Conservation (phyloP, 352 stramenopile species). For the Globisporangium recalcitrans region DNA sequence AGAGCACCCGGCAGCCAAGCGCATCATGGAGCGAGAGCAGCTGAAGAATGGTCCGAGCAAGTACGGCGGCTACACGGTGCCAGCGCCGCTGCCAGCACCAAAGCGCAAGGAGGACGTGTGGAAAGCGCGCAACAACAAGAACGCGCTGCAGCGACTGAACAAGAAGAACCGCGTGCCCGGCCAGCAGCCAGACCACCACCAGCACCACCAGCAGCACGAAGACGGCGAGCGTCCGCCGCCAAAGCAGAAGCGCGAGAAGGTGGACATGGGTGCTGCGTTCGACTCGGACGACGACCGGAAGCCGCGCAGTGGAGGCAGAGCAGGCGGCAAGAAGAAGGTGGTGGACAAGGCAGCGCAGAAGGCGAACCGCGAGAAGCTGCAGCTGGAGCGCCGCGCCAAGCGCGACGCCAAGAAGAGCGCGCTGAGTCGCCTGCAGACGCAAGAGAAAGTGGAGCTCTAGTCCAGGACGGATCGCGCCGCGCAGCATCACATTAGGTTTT, state of each 20-base stretch:
- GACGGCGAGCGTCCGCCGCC: neutral
- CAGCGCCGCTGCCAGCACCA: constrained; percentile 11
- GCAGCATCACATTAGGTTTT: neutral
- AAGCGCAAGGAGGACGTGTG: constrained; percentile 24
- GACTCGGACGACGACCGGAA: constrained; percentile 48
- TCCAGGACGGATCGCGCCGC: neutral
- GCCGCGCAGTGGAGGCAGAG: constrained; percentile 4
- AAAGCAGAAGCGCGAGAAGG: constrained; percentile 27
- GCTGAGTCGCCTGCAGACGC: constrained; percentile 37
- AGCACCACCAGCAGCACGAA: constrained; percentile 7
- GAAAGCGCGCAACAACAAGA: constrained; percentile 16
- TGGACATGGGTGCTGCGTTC: constrained; percentile 77
- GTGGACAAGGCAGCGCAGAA: constrained; percentile 54
- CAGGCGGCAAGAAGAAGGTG: constrained; percentile 22
- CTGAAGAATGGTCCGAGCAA: constrained; percentile 6
- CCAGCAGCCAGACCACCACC: neutral
- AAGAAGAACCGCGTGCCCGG: constrained; percentile 12
- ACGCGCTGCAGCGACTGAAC: constrained; percentile 16
- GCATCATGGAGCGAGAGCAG: constrained; percentile 13
- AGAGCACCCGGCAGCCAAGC: constrained; percentile 12
- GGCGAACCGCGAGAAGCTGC: constrained; percentile 54
- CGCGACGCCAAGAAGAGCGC: constrained; percentile 57
- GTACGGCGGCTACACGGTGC: constrained; percentile 1
- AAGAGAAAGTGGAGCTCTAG: constrained; percentile 44
- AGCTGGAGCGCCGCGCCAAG: constrained; percentile 45